These are phyloP conservation scores for Byssochlamys sp. DNA, from an alignment of 2,329 filamentous ascomycete species.

Conservation along the genomic window DNA sequence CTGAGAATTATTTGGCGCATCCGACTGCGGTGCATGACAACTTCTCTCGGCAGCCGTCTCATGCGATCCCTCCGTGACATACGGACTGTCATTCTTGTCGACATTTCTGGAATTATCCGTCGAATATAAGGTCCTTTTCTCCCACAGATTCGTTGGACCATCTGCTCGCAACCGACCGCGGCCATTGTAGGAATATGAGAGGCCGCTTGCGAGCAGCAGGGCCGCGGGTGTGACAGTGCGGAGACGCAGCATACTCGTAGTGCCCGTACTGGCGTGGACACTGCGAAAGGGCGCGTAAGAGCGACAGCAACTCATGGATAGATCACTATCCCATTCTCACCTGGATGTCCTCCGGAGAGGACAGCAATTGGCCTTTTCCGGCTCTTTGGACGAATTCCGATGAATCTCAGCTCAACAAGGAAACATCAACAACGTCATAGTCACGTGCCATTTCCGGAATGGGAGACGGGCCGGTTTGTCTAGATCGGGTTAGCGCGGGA, in stretches of 20 bases:
- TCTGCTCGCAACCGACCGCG: slow-evolving; percentile 14
- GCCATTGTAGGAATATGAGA: slow-evolving; percentile 17
- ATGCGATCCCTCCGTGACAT: neutral
- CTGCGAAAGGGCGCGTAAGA: slow-evolving; percentile 8
- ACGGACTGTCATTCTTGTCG: slow-evolving; percentile 4
- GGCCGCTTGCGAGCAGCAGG: slow-evolving; percentile 17
- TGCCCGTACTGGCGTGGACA: slow-evolving; percentile 24
- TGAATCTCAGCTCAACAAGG: neutral
- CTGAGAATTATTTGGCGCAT: neutral
- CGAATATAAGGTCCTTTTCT: slow-evolving; percentile 17
- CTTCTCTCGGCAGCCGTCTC: neutral
- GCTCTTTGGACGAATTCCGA: neutral
- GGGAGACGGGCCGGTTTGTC: neutral
- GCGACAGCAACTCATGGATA: neutral
- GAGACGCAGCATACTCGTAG: slow-evolving; percentile 21
- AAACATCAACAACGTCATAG: neutral
- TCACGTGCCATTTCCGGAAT: neutral
- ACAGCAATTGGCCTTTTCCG: neutral
- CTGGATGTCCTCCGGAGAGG: neutral
- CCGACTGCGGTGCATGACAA: neutral
- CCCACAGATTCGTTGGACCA: slow-evolving; percentile 11
- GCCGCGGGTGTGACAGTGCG: slow-evolving; percentile 27
- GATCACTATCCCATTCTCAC: neutral
- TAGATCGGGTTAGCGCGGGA: neutral
- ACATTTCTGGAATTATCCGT: slow-evolving; percentile 9